Evolutionary conservation across 768 basidiomycete species (phyloP), one percentile per base, ranked within the genome.

Genomic region (Podaxis sp.): DNA sequence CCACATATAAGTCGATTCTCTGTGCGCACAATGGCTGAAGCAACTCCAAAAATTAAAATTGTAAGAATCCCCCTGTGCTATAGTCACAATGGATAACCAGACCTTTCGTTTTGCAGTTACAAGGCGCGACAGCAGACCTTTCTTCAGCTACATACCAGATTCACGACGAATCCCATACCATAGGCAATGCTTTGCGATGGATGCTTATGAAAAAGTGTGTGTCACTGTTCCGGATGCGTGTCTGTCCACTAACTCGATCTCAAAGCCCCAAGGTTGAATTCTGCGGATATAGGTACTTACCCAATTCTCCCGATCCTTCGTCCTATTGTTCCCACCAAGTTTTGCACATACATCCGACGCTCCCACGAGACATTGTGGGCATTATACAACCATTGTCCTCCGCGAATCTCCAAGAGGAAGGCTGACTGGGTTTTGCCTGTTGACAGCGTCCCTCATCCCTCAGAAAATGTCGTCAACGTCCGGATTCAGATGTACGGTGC

Each of bases 401-500:
- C 16, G 53, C 62, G 57, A 64, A 54, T 11, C 11, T n/a, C 47
- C 50, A 2, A 57, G 27, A 2, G 9, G 38, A 35, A 46, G 14
- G 27, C 50, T 58, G 56, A 63, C 27, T 32, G 2, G 32, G n/a
- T 18, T 42, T 23, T 50, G 44, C 23, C 21, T 35, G 53, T 46
- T 55, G 57, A 1, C 66, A 93, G 91, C 67, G 89, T 84, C 36
- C 97, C 97, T 1, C 97, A 98, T 77, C 97, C 97, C 2, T 97
- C 96, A 9, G 97, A 99, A 78, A 91, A 93, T 66, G 88, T 90
- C 67, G 97, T 99, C 68, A 92, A 98, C 68, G 77, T 98, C 27
- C 91, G 97, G n/a, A 93, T 98, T 62, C 96, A 98, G 83, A 98
- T 98, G 96, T 97, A 98, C 66, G 95, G 95, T 98, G 68, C 63